phyloP scores from a whole-genome alignment of 805 yeast species.

The Lipomyces chichibuensis region DNA sequence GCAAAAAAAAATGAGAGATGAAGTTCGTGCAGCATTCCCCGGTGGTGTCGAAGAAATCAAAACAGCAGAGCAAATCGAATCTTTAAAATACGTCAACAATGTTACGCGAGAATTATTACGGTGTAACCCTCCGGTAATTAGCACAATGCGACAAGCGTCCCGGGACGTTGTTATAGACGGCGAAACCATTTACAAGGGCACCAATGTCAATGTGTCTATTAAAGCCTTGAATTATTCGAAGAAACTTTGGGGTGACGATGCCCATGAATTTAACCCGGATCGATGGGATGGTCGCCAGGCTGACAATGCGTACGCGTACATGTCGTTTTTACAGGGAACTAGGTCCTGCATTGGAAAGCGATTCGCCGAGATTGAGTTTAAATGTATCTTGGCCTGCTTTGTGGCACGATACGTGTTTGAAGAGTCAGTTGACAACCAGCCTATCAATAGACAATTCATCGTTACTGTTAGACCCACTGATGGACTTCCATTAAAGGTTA shows the following conservation, averaged over 20 bases:
- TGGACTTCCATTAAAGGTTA: constrained; percentile 25
- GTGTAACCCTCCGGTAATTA: not conserved
- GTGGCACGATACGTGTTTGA: constrained; percentile 23
- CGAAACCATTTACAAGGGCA: not conserved
- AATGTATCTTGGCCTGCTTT: constrained; percentile 14
- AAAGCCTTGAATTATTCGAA: constrained; percentile 8
- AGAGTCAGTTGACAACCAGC: constrained; percentile 17
- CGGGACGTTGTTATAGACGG: not conserved
- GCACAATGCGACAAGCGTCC: not conserved
- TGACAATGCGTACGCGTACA: constrained; percentile 20
- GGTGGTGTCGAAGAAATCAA: constrained; percentile 15
- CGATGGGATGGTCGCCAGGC: constrained; percentile 29
- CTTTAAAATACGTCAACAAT: not conserved
- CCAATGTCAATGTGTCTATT: constrained; percentile 8
- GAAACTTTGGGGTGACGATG: constrained; percentile 27
- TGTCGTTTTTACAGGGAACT: constrained; percentile 27
- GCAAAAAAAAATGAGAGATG: constrained; percentile 23
- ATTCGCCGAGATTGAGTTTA: constrained; percentile 30
- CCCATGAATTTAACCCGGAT: constrained; percentile 26
- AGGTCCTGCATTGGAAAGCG: constrained; percentile 27
- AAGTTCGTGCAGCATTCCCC: constrained; percentile 24
- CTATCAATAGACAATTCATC: constrained; percentile 6
- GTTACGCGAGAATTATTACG: not conserved
- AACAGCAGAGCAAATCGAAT: constrained; percentile 18
- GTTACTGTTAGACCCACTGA: constrained; percentile 25